Evolutionary conservation across 495 filamentous ascomycete species (phyloP).

Genomic region (Aspergillus taichungensis): DNA sequence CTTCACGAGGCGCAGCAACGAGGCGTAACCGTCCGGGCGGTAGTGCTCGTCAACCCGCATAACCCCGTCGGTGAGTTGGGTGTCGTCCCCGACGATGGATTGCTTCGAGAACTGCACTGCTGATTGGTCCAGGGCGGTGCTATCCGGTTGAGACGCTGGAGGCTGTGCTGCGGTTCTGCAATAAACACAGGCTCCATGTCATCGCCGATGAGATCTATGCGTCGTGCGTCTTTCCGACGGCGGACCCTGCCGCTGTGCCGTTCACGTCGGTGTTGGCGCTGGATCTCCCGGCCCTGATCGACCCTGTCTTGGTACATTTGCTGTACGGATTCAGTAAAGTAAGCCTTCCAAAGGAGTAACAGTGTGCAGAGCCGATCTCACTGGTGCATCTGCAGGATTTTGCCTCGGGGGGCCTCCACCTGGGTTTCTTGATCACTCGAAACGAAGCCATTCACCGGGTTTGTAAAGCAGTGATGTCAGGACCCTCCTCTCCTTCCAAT

Average conservation of each 20-base stretch:
- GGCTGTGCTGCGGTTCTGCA: conserved; percentile 43
- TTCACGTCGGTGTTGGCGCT: conserved; percentile 48
- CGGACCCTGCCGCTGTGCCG: conserved; percentile 21
- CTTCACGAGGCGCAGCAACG: conserved; percentile 10
- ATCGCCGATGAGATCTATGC: conserved; percentile 58
- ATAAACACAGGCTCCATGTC: conserved; percentile 45
- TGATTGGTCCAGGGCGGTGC: conserved; percentile 33
- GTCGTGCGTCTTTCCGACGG: conserved; percentile 38
- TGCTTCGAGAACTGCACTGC: background rate
- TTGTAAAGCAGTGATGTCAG: conserved; percentile 22
- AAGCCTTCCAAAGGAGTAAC: background rate
- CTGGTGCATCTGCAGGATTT: conserved; percentile 33
- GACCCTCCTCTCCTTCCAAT: background rate
- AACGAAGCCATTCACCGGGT: conserved; percentile 20
- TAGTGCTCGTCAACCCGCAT: conserved; percentile 31
- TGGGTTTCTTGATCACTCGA: conserved; percentile 44
- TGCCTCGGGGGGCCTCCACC: conserved; percentile 42
- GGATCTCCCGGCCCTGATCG: conserved; percentile 33
- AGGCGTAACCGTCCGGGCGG: conserved; percentile 14
- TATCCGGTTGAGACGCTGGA: conserved; percentile 41
- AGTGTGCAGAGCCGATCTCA: background rate
- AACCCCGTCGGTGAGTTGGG: conserved; percentile 31
- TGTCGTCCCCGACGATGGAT: background rate
- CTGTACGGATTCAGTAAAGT: conserved; percentile 51
- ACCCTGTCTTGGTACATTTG: conserved; percentile 44